Evolutionary conservation across 2,329 filamentous ascomycete species (phyloP), one percentile per base, ranked within the genome.

Genomic region (Cercospora sojina): DNA sequence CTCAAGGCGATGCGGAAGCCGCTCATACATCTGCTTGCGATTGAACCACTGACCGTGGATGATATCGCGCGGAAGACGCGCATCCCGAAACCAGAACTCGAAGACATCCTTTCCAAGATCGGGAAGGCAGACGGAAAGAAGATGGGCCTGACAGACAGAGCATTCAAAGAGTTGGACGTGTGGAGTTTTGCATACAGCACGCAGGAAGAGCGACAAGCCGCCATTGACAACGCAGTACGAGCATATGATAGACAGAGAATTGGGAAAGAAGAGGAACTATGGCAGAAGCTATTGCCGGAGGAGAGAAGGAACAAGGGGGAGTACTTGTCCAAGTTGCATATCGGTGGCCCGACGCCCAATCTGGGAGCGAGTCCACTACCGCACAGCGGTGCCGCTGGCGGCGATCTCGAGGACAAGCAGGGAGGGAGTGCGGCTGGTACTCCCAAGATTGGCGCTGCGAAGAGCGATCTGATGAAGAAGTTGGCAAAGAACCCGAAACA

Each of bases 171-270:
- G 61, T 78, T 90, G 68, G 86, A 88, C 72, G 82, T 87, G 9
- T 89, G 83, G 81, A 84, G 82, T 7, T 89, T 89, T 73, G 81
- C 81, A 12, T 90, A 88, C 75, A 82, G 81, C 29, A 82, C 78
- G 41, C 74, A 83, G 56, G 82, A 85, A 56, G 85, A 88, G 64
- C 82, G 87, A 18, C 80, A 88, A 68, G 79, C 83, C 62, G 87
- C 86, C 29, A 86, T 89, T 72, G 84, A 88, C 69, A 85, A 85
- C 76, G 86, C 87, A 62, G 84, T 89, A 72, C 84, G 83, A 62
- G 86, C 87, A 51, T 89, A 86, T 75, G 87, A 90, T 76, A 83
- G 87, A 62, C 81, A 86, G 77, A 82, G 87, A 29, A 78, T 89
- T 18, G 83, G 84, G 6, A 85, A 85, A 69, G 82, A 84, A 41